Conservation (phyloP, 2,329 filamentous ascomycete species). For the Cordyceps pruinosa region DNA sequence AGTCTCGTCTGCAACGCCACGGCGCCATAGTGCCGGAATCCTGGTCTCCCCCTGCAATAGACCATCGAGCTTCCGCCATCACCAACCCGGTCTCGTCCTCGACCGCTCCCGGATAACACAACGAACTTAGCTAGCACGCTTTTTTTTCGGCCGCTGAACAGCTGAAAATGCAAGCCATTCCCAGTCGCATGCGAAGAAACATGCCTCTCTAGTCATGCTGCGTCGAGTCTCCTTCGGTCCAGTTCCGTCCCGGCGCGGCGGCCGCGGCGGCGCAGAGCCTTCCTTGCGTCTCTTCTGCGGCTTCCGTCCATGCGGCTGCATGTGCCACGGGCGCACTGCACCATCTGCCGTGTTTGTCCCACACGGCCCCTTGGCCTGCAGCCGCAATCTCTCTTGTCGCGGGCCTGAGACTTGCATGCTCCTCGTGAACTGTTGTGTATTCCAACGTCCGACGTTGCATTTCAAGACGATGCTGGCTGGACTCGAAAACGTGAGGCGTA, state of each 20-base stretch:
- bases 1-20: neutral
- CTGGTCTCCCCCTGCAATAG: neutral
- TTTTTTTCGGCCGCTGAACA: neutral
- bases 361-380: neutral
- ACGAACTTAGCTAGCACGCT: too few species aligned
- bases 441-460: too few species aligned
- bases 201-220: neutral
- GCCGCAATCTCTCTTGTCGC: neutral
- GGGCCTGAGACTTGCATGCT: neutral
- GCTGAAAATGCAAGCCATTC: constrained; percentile 4
- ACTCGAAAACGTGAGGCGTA: too few species aligned
- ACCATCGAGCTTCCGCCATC: neutral
- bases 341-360: neutral
- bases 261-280: neutral
- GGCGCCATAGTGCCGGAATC: neutral
- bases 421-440: neutral
- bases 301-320: neutral
- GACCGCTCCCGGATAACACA: neutral
- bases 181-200: neutral
- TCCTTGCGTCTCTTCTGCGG: neutral
- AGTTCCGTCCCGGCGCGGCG: neutral
- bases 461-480: too few species aligned
- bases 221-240: neutral
- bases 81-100: neutral
- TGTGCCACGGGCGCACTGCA: neutral